Percentiles rank a stretch among this genome's conserved stretches.
phyloP scores from a whole-genome alignment of 1,139 yeast species.

The Arxiozyma heterogenica region DNA sequence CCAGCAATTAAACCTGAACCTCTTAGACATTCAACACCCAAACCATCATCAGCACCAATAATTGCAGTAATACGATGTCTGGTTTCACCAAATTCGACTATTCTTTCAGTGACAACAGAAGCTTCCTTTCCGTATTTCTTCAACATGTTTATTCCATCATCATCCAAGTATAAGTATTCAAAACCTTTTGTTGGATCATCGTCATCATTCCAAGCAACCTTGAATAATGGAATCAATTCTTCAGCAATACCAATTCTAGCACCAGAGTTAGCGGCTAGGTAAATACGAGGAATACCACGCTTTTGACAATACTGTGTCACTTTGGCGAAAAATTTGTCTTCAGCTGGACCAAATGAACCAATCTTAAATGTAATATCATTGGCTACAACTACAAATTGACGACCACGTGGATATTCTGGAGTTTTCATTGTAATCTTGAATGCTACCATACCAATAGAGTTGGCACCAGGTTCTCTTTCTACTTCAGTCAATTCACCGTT shows the following conservation, averaged over 20 bases:
- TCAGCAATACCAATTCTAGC: slow-evolving; percentile 98
- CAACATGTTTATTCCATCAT: slow-evolving; percentile 55
- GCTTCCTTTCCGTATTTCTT: slow-evolving; percentile 51
- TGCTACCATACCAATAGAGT: slow-evolving; percentile 95
- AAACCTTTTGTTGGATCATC: slow-evolving; percentile 76
- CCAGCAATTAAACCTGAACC: slow-evolving; percentile 99
- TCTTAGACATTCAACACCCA: slow-evolving; percentile 95
- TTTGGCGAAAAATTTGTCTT: slow-evolving; percentile 81
- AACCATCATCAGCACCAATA: slow-evolving; percentile 90
- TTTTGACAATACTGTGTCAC: slow-evolving; percentile 88
- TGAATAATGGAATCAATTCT: slow-evolving; percentile 79
- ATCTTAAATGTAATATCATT: slow-evolving; percentile 95
- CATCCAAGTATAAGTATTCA: slow-evolving; percentile 71
- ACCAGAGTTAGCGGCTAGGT: slow-evolving; percentile 96
- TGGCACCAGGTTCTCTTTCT: slow-evolving; percentile 92
- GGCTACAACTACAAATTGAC: slow-evolving; percentile 85
- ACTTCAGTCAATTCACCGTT: slow-evolving; percentile 79
- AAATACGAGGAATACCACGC: slow-evolving; percentile 88
- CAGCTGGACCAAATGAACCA: slow-evolving; percentile 98
- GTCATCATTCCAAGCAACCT: slow-evolving; percentile 87
- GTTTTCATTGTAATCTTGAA: slow-evolving; percentile 86
- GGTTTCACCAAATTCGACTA: slow-evolving; percentile 77
- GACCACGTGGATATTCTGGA: slow-evolving; percentile 94
- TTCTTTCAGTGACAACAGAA: slow-evolving; percentile 65
- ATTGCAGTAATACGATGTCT: slow-evolving; percentile 75